A percentile compares a stretch with the other conserved stretches of the same genome.
Conservation (phyloP, 2,329 filamentous ascomycete genomes). For the Cladophialophora yegresii region DNA sequence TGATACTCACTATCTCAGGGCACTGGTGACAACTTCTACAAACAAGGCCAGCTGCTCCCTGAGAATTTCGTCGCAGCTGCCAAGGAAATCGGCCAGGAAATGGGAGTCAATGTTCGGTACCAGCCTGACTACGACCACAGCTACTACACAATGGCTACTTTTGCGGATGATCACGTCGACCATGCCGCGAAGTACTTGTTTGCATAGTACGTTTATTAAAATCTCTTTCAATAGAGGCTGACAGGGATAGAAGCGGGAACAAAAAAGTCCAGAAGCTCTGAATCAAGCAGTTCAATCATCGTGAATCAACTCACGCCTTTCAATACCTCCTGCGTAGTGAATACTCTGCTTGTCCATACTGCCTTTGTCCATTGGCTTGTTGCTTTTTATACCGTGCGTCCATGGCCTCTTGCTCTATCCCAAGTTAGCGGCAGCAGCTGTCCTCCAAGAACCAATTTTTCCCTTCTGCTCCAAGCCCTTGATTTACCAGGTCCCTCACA, state of each 20-base stretch:
- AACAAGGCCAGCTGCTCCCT: slow-evolving; percentile 85
- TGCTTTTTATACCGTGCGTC: background rate
- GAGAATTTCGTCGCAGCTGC: slow-evolving; percentile 87
- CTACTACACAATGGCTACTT: slow-evolving; percentile 93
- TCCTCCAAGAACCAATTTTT: background rate
- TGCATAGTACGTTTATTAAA: slow-evolving; percentile 52
- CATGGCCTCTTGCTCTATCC: background rate
- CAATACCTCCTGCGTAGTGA: background rate
- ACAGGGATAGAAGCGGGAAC: slow-evolving; percentile 36
- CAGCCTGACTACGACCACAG: slow-evolving; percentile 94
- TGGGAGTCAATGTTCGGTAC: slow-evolving; percentile 75
- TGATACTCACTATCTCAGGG: slow-evolving; percentile 56
- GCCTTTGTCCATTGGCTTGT: background rate
- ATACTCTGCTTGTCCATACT: background rate
- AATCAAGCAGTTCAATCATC: slow-evolving; percentile 32
- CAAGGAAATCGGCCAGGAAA: slow-evolving; percentile 69
- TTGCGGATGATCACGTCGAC: slow-evolving; percentile 85
- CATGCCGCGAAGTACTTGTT: slow-evolving; percentile 85
- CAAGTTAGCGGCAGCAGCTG: background rate
- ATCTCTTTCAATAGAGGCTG: slow-evolving; percentile 23
- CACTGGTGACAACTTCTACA: slow-evolving; percentile 94
- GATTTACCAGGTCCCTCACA: background rate
- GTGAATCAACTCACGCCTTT: background rate
- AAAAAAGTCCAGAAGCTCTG: slow-evolving; percentile 33
- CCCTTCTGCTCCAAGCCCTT: background rate